Evolutionary conservation across 495 filamentous ascomycete genomes (phyloP).

Genomic region (Xanthoparmelia taractica): DNA sequence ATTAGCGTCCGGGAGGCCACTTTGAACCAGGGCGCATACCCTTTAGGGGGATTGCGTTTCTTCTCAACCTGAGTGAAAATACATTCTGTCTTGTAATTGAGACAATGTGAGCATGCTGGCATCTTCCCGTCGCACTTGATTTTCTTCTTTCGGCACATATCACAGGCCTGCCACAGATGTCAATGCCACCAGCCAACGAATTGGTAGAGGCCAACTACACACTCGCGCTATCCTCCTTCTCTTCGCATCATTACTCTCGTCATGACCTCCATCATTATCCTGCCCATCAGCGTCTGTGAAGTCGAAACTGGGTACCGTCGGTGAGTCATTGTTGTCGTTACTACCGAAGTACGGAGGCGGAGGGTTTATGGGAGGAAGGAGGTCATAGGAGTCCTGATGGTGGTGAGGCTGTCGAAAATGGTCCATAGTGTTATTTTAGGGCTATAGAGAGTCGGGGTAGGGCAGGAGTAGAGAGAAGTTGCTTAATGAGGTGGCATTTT

Average conservation of each 20-base stretch:
- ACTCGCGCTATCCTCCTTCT: conserved; percentile 88
- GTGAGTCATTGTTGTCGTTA: conserved; percentile 53
- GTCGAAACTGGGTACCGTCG: conserved; percentile 48
- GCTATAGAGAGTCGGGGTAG: neutral
- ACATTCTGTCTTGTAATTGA: conserved; percentile 97
- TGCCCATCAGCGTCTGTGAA: conserved; percentile 50
- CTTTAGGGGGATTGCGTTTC: conserved; percentile 95
- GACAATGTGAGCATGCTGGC: conserved; percentile 90
- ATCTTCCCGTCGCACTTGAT: conserved; percentile 98
- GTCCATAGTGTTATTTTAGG: conserved; percentile 4
- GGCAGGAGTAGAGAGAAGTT: neutral
- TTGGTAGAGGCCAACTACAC: conserved; percentile 29
- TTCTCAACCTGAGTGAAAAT: conserved; percentile 98
- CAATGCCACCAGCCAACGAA: conserved; percentile 18
- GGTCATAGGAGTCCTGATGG: conserved; percentile 39
- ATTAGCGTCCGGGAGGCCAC: conserved; percentile 18
- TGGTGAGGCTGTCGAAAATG: conserved; percentile 29
- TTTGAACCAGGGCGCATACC: conserved; percentile 45
- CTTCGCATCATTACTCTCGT: conserved; percentile 74
- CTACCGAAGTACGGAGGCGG: conserved; percentile 65
- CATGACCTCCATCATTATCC: conserved; percentile 39
- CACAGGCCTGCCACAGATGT: conserved; percentile 63
- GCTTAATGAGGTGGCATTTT: neutral
- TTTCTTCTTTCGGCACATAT: conserved; percentile 99
- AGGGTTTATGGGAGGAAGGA: conserved; percentile 47